Percentiles rank a stretch among this genome's conserved stretches.
Evolutionary conservation across 768 basidiomycete species (phyloP).

Genomic region (Mycena floridula): DNA sequence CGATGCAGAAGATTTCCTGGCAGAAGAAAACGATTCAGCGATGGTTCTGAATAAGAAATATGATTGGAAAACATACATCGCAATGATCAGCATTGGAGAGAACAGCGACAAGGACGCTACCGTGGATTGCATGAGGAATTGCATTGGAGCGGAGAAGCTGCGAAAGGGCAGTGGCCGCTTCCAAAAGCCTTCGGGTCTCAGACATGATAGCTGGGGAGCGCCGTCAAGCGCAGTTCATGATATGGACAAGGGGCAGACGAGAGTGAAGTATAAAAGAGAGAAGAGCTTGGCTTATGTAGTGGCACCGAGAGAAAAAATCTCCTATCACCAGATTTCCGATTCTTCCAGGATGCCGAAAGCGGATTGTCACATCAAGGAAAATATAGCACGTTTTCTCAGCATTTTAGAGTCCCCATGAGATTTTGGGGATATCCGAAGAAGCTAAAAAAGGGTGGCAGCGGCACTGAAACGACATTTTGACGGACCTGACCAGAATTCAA

Average conservation of each 20-base stretch:
- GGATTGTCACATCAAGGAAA: slow-evolving; percentile 43
- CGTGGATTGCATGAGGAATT: slow-evolving; percentile 80
- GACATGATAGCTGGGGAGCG: slow-evolving; percentile 40
- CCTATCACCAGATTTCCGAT: slow-evolving; percentile 18
- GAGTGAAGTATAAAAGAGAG: slow-evolving; percentile 32
- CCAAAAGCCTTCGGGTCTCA: slow-evolving; percentile 68
- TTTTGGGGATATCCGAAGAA: too few species aligned
- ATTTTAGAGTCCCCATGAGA: not conserved
- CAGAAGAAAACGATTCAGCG: slow-evolving; percentile 6
- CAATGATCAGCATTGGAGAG: slow-evolving; percentile 59
- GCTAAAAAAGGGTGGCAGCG: too few species aligned
- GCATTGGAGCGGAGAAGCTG: slow-evolving; percentile 45
- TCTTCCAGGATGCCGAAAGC: slow-evolving; percentile 27
- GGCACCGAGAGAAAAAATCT: slow-evolving; percentile 28
- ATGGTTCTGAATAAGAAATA: slow-evolving; percentile 1
- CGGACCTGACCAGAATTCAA: too few species aligned
- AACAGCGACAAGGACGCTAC: slow-evolving; percentile 63
- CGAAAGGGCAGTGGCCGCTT: slow-evolving; percentile 75
- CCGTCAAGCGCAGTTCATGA: slow-evolving; percentile 46
- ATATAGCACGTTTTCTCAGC: slow-evolving; percentile 5
- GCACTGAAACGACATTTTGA: too few species aligned
- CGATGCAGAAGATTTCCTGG: slow-evolving; percentile 83
- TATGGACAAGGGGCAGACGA: slow-evolving; percentile 37
- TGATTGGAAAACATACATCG: slow-evolving; percentile 46
- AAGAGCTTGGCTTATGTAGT: slow-evolving; percentile 41